Percentiles rank a stretch among this genome's conserved stretches.
Conservation (phyloP, 2,329 filamentous ascomycete genomes). For the Macrophomina phaseolina region DNA sequence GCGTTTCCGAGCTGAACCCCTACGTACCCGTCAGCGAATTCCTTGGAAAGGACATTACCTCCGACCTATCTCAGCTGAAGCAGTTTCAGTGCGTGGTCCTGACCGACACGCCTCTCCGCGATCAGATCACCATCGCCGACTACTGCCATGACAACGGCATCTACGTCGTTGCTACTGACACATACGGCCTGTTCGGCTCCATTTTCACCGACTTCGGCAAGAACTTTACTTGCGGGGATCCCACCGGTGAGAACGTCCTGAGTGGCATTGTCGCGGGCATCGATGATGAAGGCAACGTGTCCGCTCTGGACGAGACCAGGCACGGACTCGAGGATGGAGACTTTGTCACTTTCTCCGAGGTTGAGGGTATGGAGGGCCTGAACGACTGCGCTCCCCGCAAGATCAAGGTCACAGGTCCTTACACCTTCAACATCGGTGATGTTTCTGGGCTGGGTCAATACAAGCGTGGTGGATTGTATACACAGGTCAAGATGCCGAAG, state of each 20-base stretch:
- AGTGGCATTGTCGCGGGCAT: constrained; percentile 91
- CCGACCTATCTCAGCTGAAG: constrained; percentile 81
- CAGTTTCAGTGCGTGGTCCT: constrained; percentile 92
- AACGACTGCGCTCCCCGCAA: constrained; percentile 87
- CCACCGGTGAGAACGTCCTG: constrained; percentile 86
- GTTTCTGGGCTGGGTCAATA: constrained; percentile 88
- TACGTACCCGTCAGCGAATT: constrained; percentile 91
- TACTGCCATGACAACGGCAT: constrained; percentile 96
- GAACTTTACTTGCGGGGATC: constrained; percentile 87
- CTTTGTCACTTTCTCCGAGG: constrained; percentile 90
- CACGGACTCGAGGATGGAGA: constrained; percentile 97
- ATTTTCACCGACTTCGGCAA: constrained; percentile 98
- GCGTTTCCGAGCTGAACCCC: constrained; percentile 92
- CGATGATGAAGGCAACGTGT: constrained; percentile 87
- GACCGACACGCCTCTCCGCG: constrained; percentile 79
- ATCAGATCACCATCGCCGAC: constrained; percentile 84
- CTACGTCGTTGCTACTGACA: constrained; percentile 85
- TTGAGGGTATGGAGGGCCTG: constrained; percentile 88
- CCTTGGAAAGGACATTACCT: constrained; percentile 66
- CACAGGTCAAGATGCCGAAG: constrained; percentile 99
- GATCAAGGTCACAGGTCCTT: constrained; percentile 90
- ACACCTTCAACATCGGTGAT: constrained; percentile 96
- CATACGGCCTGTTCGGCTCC: constrained; percentile 90
- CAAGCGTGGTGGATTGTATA: constrained; percentile 84
- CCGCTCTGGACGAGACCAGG: constrained; percentile 89